A percentile compares a stretch with the other conserved stretches of the same genome.
Conservation (phyloP, 495 filamentous ascomycete species). For the Penicillium robsamsonii region DNA sequence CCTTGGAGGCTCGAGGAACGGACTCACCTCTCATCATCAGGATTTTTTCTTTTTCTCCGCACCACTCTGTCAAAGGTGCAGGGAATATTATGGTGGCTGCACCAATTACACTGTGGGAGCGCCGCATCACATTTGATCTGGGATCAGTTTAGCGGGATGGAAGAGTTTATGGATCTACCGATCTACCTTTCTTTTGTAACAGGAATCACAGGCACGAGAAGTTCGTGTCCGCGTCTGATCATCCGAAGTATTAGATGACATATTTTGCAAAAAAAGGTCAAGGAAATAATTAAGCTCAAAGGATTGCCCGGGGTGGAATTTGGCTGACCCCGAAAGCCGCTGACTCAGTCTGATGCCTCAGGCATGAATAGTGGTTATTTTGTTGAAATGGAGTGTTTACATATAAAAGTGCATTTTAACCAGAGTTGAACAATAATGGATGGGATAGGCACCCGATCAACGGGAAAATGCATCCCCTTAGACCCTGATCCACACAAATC, state of each 20-base stretch:
- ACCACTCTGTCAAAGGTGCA: conserved; percentile 48
- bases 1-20: neutral
- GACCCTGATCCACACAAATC: neutral
- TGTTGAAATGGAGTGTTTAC: too few relatives aligned
- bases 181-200: conserved; percentile 48
- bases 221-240: conserved; percentile 31
- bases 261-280: conserved; percentile 8
- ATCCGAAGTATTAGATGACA: neutral
- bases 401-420: neutral
- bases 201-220: conserved; percentile 49
- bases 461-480: neutral
- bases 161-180: neutral
- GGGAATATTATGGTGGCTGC: conserved; percentile 47
- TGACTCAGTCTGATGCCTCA: neutral
- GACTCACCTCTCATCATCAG: conserved; percentile 24
- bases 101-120: conserved; percentile 51
- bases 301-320: neutral
- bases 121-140: conserved; percentile 54
- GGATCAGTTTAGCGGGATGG: neutral
- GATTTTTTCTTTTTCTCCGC: conserved; percentile 35
- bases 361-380: too few relatives aligned
- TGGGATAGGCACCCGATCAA: neutral
- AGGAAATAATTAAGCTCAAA: conserved; percentile 8
- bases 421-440: neutral
- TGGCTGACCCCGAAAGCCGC: conserved; percentile 12